Conservation (phyloP, 768 basidiomycete genomes). For the Macrolepiota albuminosa region DNA sequence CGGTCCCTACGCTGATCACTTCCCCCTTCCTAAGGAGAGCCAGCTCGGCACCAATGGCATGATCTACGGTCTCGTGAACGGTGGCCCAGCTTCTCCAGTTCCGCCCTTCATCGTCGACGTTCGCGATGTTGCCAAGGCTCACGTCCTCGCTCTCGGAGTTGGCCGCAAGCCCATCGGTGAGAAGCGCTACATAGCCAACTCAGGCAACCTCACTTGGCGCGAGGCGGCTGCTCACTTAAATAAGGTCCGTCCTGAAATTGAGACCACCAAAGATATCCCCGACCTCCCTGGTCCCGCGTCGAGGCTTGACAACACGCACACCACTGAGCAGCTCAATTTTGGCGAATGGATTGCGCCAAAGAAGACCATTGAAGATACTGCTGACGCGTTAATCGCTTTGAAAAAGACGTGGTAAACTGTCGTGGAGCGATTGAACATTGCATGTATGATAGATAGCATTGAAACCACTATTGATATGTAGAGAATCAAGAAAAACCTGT, state of each 20-base stretch:
- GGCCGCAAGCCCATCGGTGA: conserved; percentile 17
- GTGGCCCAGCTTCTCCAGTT: conserved; percentile 15
- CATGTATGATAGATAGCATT: not conserved
- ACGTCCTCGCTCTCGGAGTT: conserved; percentile 27
- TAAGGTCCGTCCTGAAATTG: conserved; percentile 19
- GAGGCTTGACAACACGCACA: conserved; percentile 20
- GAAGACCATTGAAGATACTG: conserved; percentile 23
- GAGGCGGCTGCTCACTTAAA: conserved; percentile 23
- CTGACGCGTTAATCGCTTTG: conserved; percentile 20
- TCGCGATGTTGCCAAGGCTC: conserved; percentile 30
- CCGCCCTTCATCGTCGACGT: conserved; percentile 31
- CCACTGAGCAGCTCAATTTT: conserved; percentile 23
- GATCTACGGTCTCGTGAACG: conserved; percentile 24
- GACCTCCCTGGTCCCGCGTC: conserved; percentile 21
- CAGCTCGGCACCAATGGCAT: conserved; percentile 27
- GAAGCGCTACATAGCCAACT: conserved; percentile 28
- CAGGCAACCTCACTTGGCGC: conserved; percentile 24
- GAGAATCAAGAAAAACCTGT: not conserved
- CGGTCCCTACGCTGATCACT: conserved; percentile 30
- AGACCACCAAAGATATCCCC: conserved; percentile 12
- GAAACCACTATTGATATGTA: not conserved
- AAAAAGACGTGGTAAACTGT: conserved; percentile 20
- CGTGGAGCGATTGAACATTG: not conserved
- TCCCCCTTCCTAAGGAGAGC: conserved; percentile 22
- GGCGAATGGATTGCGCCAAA: conserved; percentile 20